These are phyloP conservation scores for Hymenoscyphus fructigenus DNA, from an alignment of 2,329 filamentous ascomycete genomes.

Conservation along the genomic window DNA sequence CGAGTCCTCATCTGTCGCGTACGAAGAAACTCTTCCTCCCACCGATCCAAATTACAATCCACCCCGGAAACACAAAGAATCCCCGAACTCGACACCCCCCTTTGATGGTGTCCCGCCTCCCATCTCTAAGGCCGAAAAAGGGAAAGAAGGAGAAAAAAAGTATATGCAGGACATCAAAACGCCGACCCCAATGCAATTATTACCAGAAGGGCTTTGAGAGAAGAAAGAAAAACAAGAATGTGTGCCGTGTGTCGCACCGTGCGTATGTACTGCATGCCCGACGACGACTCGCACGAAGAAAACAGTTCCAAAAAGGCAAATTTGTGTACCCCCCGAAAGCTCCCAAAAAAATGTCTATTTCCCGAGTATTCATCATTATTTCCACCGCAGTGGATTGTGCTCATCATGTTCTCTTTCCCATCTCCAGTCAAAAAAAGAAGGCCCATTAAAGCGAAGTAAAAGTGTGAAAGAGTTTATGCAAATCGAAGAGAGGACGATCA, in stretches of 20 bases:
- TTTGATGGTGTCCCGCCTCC: background rate
- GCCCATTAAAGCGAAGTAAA: constrained; percentile 34
- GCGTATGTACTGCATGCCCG: constrained; percentile 31
- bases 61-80: no score
- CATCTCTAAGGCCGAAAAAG: background rate
- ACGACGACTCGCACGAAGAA: background rate
- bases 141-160: constrained; percentile 21
- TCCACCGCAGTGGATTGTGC: constrained; percentile 9
- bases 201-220: constrained; percentile 29
- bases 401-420: constrained; percentile 18
- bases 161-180: constrained; percentile 35
- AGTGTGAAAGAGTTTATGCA: constrained; percentile 33
- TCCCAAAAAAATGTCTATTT: constrained; percentile 31
- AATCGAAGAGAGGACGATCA: constrained; percentile 26
- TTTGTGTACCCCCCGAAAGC: constrained; percentile 26
- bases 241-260: constrained; percentile 28
- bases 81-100: background rate
- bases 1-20: background rate
- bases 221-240: constrained; percentile 30
- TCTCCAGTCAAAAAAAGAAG: constrained; percentile 19
- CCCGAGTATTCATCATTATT: constrained; percentile 34
- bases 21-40: background rate
- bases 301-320: constrained; percentile 20
- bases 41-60: background rate
- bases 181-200: constrained; percentile 36